Conservation (phyloP, 768 basidiomycete genomes). For the Polyporus arcularius region DNA sequence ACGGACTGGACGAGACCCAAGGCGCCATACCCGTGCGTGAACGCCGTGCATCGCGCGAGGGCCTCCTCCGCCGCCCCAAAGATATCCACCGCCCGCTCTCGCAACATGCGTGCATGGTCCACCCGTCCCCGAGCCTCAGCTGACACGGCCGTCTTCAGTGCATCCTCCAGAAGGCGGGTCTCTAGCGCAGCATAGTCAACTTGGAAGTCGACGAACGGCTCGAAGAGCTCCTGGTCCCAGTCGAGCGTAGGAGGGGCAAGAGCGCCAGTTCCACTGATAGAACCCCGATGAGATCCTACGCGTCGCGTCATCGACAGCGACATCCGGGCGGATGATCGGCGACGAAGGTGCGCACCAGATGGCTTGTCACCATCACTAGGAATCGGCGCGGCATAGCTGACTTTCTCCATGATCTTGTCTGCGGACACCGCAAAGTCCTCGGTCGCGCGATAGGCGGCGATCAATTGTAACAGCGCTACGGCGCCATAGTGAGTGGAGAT, state of each 20-base stretch:
- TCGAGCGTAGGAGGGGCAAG: slow-evolving; percentile 35
- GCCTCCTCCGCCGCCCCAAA: slow-evolving; percentile 82
- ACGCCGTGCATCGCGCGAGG: slow-evolving; percentile 66
- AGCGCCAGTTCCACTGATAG: slow-evolving; percentile 30
- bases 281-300: slow-evolving; percentile 25
- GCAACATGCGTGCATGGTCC: slow-evolving; percentile 64
- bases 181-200: slow-evolving; percentile 82
- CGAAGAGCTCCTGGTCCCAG: slow-evolving; percentile 93
- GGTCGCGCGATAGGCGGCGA: slow-evolving; percentile 68
- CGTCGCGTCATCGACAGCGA: slow-evolving; percentile 36
- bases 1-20: slow-evolving; percentile 72
- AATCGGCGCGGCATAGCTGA: slow-evolving; percentile 37
- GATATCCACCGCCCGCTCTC: slow-evolving; percentile 75
- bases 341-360: slow-evolving; percentile 12
- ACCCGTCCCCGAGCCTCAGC: slow-evolving; percentile 42
- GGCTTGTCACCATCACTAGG: slow-evolving; percentile 21
- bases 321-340: slow-evolving; percentile 27
- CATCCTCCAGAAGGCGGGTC: slow-evolving; percentile 62
- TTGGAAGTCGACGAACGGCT: slow-evolving; percentile 92
- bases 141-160: slow-evolving; percentile 50
- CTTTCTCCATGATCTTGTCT: slow-evolving; percentile 78
- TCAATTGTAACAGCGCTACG: slow-evolving; percentile 65
- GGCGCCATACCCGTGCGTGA: slow-evolving; percentile 90
- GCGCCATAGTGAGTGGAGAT: slow-evolving; percentile 68
- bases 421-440: slow-evolving; percentile 80